These are phyloP conservation scores for Apiospora saccharicola DNA, from an alignment of 2,329 filamentous ascomycete species.

Conservation along the genomic window DNA sequence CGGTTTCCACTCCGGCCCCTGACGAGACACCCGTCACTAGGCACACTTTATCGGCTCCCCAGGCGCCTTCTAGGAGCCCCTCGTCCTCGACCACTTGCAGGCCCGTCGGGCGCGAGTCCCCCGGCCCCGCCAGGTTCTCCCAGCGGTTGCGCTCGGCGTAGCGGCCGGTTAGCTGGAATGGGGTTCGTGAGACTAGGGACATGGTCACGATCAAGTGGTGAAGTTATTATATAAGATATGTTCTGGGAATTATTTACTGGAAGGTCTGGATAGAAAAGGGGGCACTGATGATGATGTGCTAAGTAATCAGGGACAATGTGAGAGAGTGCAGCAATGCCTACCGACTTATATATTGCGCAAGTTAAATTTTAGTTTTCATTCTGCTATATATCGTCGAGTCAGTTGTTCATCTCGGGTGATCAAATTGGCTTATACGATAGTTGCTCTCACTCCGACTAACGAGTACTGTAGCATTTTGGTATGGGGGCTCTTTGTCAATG, in stretches of 20 bases:
- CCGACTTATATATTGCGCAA: background rate
- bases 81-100: slow-evolving; percentile 47
- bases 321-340: background rate
- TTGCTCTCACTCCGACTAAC: background rate
- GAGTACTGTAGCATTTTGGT: background rate
- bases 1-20: slow-evolving; percentile 52
- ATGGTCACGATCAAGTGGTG: background rate
- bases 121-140: slow-evolving; percentile 40
- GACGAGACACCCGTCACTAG: slow-evolving; percentile 51
- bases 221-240: background rate
- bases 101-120: slow-evolving; percentile 48
- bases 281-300: background rate
- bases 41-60: slow-evolving; percentile 44
- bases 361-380: background rate
- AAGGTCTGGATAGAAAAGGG: background rate
- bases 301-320: background rate
- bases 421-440: background rate
- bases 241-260: background rate
- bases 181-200: background rate
- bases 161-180: slow-evolving; percentile 33
- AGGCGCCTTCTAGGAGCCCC: slow-evolving; percentile 33
- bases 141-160: slow-evolving; percentile 35
- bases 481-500: background rate
- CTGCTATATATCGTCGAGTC: background rate
- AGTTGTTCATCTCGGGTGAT: background rate